Conservation (phyloP, 2,329 filamentous ascomycete species). For the Lomentospora prolificans region DNA sequence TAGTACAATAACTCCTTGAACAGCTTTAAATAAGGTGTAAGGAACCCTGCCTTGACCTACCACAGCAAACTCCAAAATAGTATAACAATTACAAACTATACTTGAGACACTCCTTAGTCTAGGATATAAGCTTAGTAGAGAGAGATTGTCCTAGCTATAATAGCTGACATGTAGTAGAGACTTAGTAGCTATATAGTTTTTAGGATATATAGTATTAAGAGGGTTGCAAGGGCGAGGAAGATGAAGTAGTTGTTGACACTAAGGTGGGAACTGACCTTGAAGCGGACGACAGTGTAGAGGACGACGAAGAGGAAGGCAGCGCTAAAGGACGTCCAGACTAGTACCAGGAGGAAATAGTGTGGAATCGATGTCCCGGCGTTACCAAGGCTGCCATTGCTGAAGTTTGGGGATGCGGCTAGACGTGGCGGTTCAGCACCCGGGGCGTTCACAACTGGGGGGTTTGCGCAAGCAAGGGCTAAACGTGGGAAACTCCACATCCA, state of each 20-base stretch:
- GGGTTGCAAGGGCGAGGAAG: constrained; percentile 17
- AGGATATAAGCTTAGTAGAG: neutral
- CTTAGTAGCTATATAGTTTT: constrained; percentile 14
- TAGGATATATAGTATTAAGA: constrained; percentile 15
- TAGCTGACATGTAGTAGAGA: constrained; percentile 14
- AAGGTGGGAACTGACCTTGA: constrained; percentile 13
- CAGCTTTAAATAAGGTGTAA: constrained; percentile 15
- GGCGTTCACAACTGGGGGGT: neutral
- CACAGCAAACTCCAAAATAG: constrained; percentile 17
- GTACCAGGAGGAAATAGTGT: constrained; percentile 15
- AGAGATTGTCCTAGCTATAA: constrained; percentile 11
- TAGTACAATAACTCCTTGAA: constrained; percentile 12
- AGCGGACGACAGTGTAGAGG: constrained; percentile 18
- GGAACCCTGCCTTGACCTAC: constrained; percentile 17
- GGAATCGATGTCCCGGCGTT: constrained; percentile 11
- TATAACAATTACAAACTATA: constrained; percentile 16
- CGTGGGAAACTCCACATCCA: neutral
- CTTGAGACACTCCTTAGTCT: constrained; percentile 8
- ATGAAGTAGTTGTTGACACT: constrained; percentile 22
- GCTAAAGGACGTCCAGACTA: constrained; percentile 20
- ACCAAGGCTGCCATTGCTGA: neutral
- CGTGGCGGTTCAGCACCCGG: neutral
- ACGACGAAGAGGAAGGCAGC: constrained; percentile 18
- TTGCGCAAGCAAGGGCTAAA: neutral
- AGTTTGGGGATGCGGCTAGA: neutral